These are phyloP conservation scores for Lasiosphaeriaceae sp. DNA, from an alignment of 495 filamentous ascomycete genomes.

Conservation along the genomic window DNA sequence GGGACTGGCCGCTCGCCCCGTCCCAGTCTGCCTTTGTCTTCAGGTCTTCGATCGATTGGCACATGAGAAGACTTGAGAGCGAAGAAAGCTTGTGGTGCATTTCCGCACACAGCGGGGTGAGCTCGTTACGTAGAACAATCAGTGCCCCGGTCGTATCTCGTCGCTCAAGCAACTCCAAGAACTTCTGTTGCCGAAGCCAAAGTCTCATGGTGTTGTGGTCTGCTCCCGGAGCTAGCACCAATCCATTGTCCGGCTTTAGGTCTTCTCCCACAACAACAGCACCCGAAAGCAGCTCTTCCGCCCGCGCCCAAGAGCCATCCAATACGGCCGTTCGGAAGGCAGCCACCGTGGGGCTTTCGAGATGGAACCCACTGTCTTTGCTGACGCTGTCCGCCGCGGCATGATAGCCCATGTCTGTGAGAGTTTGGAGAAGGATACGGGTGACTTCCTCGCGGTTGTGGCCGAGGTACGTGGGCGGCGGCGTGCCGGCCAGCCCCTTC, in stretches of 20 bases:
- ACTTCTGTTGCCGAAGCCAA: conserved; percentile 88
- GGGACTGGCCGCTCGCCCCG: conserved; percentile 73
- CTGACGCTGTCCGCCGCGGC: conserved; percentile 67
- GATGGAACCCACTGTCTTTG: conserved; percentile 79
- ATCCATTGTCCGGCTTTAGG: conserved; percentile 38
- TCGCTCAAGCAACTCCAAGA: conserved; percentile 81
- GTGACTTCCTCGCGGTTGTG: conserved; percentile 94
- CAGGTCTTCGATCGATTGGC: conserved; percentile 70
- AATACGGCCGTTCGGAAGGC: conserved; percentile 79
- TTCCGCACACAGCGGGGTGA: conserved; percentile 84
- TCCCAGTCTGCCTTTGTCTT: conserved; percentile 84
- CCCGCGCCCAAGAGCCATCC: conserved; percentile 76
- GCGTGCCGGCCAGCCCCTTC: conserved; percentile 19
- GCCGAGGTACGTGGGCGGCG: conserved; percentile 51
- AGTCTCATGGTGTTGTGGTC: conserved; percentile 55
- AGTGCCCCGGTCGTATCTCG: conserved; percentile 70
- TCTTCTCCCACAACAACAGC: conserved; percentile 46
- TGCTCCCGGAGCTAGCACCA: conserved; percentile 43
- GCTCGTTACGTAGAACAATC: conserved; percentile 75
- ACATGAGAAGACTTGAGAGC: conserved; percentile 90
- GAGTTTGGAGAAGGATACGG: conserved; percentile 83
- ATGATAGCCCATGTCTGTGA: conserved; percentile 83
- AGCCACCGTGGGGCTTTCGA: conserved; percentile 82
- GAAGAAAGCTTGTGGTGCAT: conserved; percentile 65
- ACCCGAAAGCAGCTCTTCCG: conserved; percentile 75